Conservation (phyloP, 768 basidiomycete species). For the Amanita molliuscula region DNA sequence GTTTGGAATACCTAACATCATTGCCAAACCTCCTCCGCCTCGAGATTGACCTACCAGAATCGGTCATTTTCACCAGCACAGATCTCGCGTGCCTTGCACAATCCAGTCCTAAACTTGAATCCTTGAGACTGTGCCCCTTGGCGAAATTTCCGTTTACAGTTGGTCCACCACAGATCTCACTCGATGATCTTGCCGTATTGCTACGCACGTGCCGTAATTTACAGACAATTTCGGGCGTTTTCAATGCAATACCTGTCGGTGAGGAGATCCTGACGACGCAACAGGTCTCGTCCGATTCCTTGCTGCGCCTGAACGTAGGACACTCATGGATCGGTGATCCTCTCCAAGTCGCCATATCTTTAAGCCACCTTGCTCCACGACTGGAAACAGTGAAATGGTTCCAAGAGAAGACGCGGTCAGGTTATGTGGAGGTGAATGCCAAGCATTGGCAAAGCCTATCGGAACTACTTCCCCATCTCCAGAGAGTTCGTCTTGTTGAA, state of each 20-base stretch:
- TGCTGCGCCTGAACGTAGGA: constrained; percentile 64
- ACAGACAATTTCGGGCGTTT: constrained; percentile 55
- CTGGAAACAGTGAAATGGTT: constrained; percentile 68
- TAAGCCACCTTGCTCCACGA: constrained; percentile 70
- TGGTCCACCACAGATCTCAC: constrained; percentile 44
- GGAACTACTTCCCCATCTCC: constrained; percentile 65
- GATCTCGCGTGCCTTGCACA: constrained; percentile 51
- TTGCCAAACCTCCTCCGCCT: constrained; percentile 50
- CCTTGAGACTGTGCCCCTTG: constrained; percentile 55
- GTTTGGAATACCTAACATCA: constrained; percentile 45
- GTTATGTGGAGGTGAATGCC: constrained; percentile 57
- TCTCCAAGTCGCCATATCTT: constrained; percentile 58
- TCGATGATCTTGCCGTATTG: constrained; percentile 54
- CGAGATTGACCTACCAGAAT: constrained; percentile 74
- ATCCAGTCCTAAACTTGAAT: constrained; percentile 60
- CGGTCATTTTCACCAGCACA: constrained; percentile 48
- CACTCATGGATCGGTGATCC: constrained; percentile 66
- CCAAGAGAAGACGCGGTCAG: constrained; percentile 66
- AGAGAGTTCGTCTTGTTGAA: constrained; percentile 54
- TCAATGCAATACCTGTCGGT: constrained; percentile 43
- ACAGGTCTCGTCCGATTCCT: constrained; percentile 48
- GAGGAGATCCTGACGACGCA: constrained; percentile 35
- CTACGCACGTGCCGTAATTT: constrained; percentile 47
- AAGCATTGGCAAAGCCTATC: constrained; percentile 59
- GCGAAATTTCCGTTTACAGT: constrained; percentile 50